phyloP scores from a whole-genome alignment of 306 rosid genomes.

The Crataegus laevigata region DNA sequence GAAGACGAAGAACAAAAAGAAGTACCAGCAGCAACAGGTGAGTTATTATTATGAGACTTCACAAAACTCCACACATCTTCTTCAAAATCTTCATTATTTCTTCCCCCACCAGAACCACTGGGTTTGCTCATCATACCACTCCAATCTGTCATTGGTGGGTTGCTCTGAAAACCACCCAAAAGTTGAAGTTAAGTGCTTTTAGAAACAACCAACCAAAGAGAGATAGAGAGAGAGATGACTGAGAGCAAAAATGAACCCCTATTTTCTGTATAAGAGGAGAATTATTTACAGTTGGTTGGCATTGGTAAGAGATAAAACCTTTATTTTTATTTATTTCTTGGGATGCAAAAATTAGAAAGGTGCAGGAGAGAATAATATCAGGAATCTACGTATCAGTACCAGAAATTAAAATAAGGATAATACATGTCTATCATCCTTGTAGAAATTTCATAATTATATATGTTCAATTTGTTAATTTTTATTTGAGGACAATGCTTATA shows the following conservation, averaged over 20 bases:
- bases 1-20: constrained; percentile 30
- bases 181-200: neutral
- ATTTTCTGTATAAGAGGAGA: constrained; percentile 20
- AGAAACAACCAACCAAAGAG: neutral
- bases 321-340: constrained; percentile 23
- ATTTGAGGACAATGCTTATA: too few species aligned
- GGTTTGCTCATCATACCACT: constrained; percentile 22
- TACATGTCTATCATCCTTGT: too few species aligned
- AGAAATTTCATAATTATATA: too few species aligned
- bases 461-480: too few species aligned
- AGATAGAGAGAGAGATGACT: neutral
- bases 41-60: constrained; percentile 6
- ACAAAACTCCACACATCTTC: constrained; percentile 49
- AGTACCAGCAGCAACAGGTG: constrained; percentile 13
- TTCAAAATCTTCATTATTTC: constrained; percentile 41
- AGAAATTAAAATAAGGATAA: neutral
- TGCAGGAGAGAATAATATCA: constrained; percentile 54
- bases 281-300: neutral
- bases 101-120: constrained; percentile 24
- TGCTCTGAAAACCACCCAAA: constrained; percentile 18
- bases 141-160: constrained; percentile 50
- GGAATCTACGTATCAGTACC: constrained; percentile 50
- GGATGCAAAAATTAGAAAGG: constrained; percentile 60
- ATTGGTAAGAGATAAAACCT: constrained; percentile 23
- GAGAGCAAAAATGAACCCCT: constrained; percentile 7